Percentiles rank a stretch among this genome's conserved stretches.
These are phyloP conservation scores for Boletus subparvulus DNA, from an alignment of 768 basidiomycete genomes.

Conservation along the genomic window DNA sequence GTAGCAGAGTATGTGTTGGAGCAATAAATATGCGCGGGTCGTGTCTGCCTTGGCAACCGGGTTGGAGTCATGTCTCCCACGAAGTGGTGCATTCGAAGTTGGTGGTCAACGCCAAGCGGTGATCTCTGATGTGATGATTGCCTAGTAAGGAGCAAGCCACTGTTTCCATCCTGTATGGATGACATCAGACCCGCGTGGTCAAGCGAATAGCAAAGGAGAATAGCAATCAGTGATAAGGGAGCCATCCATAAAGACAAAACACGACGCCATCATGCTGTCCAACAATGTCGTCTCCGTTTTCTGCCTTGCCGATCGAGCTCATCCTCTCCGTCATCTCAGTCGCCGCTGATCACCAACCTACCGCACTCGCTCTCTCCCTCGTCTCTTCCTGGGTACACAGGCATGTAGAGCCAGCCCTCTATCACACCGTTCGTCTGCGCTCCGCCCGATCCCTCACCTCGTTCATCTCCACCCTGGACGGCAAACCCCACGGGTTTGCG, in stretches of 20 bases:
- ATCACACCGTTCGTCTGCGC: constrained; percentile 1
- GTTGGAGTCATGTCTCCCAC: not conserved
- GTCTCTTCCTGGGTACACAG: not conserved
- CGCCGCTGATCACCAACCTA: constrained; percentile 25
- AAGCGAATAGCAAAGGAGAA: not conserved
- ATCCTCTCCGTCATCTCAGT: constrained; percentile 37
- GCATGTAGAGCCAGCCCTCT: constrained; percentile 1
- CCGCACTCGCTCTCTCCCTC: not conserved
- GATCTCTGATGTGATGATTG: not conserved
- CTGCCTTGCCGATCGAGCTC: constrained; percentile 31
- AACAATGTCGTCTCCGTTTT: constrained; percentile 9
- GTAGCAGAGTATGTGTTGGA: not conserved
- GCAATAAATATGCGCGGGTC: not conserved
- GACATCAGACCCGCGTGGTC: not conserved
- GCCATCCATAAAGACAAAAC: not conserved
- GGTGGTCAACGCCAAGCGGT: not conserved
- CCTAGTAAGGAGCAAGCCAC: not conserved
- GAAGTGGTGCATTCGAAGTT: not conserved
- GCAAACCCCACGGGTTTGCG: not conserved
- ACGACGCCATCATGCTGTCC: not conserved
- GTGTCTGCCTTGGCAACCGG: not conserved
- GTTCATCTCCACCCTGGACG: not conserved
- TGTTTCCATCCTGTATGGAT: not conserved
- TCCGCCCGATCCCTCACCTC: not conserved
- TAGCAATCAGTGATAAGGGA: not conserved